Evolutionary conservation across 805 yeast species (phyloP).

Genomic region (Monosporozyma aquatica): DNA sequence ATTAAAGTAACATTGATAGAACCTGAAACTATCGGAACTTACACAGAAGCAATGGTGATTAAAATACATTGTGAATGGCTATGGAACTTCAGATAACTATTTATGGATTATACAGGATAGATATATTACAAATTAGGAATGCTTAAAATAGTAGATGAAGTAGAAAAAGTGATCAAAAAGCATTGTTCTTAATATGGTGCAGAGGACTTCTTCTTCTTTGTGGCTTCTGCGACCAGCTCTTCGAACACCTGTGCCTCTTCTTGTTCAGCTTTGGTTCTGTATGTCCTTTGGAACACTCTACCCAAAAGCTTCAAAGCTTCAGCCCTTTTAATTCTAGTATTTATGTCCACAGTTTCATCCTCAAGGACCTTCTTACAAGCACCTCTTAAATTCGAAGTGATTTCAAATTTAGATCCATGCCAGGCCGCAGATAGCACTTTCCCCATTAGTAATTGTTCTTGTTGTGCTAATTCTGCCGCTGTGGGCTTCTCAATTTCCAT

Average conservation of each 20-base stretch:
- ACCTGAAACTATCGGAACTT: no score
- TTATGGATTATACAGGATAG: neutral
- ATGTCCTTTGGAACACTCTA: constrained; percentile 46
- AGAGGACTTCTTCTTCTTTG: constrained; percentile 32
- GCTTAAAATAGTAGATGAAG: neutral
- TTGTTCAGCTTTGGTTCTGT: constrained; percentile 59
- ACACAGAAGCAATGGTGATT: no score
- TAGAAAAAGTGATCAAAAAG: neutral
- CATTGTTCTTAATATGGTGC: neutral
- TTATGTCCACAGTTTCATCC: constrained; percentile 43
- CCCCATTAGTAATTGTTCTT: constrained; percentile 68
- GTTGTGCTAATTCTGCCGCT: constrained; percentile 55
- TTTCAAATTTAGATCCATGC: constrained; percentile 74
- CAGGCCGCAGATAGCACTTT: constrained; percentile 78
- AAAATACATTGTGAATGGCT: neutral
- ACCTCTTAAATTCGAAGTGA: constrained; percentile 58
- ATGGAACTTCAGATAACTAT: neutral
- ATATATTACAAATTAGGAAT: constrained; percentile 1
- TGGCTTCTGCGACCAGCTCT: constrained; percentile 50
- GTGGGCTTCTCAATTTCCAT: constrained; percentile 52
- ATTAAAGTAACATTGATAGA: neutral
- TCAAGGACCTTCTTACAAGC: constrained; percentile 61
- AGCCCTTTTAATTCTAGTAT: constrained; percentile 50
- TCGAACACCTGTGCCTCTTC: constrained; percentile 74
- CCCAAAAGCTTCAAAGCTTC: constrained; percentile 54